These are phyloP conservation scores for Monosporascus sp. DNA, from an alignment of 2,329 filamentous ascomycete genomes.

Conservation along the genomic window DNA sequence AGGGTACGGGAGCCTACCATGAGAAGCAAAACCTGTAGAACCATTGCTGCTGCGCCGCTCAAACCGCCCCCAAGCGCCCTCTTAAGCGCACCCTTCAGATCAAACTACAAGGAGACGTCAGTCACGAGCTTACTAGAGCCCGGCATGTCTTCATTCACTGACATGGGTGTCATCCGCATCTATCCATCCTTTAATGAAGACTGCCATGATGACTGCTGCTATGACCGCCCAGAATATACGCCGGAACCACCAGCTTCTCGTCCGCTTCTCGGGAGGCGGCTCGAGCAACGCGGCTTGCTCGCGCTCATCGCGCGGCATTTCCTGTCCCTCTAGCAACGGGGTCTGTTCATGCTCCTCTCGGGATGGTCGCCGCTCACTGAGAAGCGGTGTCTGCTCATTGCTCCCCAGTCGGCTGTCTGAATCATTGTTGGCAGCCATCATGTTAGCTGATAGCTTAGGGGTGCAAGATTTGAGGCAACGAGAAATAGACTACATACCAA, in stretches of 20 bases:
- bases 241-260: conserved; percentile 29
- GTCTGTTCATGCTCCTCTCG: neutral
- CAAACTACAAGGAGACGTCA: conserved; percentile 29
- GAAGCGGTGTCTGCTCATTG: conserved; percentile 3
- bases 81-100: conserved; percentile 37
- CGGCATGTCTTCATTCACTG: conserved; percentile 5
- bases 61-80: conserved; percentile 40
- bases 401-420: neutral
- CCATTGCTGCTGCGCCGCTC: conserved; percentile 43
- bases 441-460: neutral
- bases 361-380: neutral
- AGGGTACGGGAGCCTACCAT: conserved; percentile 31
- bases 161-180: conserved; percentile 37
- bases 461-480: neutral
- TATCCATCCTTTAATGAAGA: conserved; percentile 42
- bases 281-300: conserved; percentile 15
- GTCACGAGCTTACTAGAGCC: neutral
- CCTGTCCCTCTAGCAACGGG: neutral
- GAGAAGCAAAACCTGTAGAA: conserved; percentile 40
- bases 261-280: conserved; percentile 9
- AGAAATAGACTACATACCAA: neutral
- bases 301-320: conserved; percentile 6
- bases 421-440: neutral
- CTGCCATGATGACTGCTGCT: conserved; percentile 23
- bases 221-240: conserved; percentile 30